Percentiles rank a stretch among this genome's conserved stretches.
These are phyloP conservation scores for Podospora comata DNA, from an alignment of 495 filamentous ascomycete genomes.

Conservation along the genomic window DNA sequence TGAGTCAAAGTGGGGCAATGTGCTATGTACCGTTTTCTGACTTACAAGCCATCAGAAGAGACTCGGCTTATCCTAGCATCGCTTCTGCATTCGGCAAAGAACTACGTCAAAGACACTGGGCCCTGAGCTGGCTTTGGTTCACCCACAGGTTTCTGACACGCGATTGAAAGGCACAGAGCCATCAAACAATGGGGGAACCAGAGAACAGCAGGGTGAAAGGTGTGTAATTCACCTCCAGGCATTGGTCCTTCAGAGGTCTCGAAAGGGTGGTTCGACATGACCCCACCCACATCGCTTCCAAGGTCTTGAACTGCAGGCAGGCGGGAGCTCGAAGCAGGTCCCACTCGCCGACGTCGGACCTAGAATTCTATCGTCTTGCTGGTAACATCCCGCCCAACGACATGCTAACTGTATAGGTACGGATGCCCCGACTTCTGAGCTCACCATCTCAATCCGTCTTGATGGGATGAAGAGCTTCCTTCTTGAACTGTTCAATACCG, in stretches of 20 bases:
- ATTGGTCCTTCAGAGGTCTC: background rate
- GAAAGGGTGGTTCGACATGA: background rate
- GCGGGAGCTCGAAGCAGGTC: background rate
- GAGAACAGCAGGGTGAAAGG: background rate
- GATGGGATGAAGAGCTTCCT: slow-evolving; percentile 27
- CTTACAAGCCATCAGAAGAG: background rate
- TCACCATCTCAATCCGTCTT: slow-evolving; percentile 20
- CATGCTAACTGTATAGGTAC: slow-evolving; percentile 1
- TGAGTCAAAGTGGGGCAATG: slow-evolving; percentile 27
- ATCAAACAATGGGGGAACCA: background rate
- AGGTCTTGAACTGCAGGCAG: background rate
- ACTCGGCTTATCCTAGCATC: background rate
- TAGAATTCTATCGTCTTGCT: background rate
- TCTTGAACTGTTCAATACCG: slow-evolving; percentile 49
- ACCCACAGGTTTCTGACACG: background rate
- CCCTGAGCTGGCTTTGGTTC: background rate
- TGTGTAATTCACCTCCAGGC: slow-evolving; percentile 3
- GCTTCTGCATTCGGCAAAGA: background rate
- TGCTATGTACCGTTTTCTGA: background rate
- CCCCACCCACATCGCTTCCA: background rate
- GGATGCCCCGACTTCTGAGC: background rate
- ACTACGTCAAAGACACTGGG: background rate
- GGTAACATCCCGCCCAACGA: background rate
- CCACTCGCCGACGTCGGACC: slow-evolving; percentile 5
- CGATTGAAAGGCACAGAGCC: background rate